These are phyloP conservation scores for Coniochaeta ligniaria DNA, from an alignment of 2,329 filamentous ascomycete genomes.

Conservation along the genomic window DNA sequence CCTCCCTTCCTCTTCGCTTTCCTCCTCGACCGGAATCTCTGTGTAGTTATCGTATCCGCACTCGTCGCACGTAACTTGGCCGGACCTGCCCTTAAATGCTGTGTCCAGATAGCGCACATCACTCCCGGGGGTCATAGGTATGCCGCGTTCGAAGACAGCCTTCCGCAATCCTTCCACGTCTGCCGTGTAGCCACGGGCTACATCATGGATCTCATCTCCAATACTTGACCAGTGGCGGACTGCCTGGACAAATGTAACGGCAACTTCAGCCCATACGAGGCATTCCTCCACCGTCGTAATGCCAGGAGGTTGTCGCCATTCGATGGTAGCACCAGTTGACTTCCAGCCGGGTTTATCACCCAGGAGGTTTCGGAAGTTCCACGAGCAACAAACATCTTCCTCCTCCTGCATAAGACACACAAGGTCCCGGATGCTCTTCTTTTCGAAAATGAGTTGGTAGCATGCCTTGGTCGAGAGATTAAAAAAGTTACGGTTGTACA, in stretches of 20 bases:
- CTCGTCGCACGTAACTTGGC: no score
- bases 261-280: not conserved
- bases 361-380: not conserved
- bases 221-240: not conserved
- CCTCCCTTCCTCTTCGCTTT: not conserved
- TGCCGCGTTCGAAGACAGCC: not conserved
- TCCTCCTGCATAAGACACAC: not conserved
- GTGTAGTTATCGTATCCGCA: no score
- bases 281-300: not conserved
- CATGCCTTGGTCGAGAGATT: not conserved
- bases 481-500: not conserved
- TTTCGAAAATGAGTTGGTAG: not conserved
- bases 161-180: not conserved
- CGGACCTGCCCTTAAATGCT: not conserved
- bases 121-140: no score
- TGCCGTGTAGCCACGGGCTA: not conserved
- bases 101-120: not conserved
- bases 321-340: not conserved
- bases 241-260: not conserved
- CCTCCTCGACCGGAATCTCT: no score
- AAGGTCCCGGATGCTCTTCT: not conserved
- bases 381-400: not conserved
- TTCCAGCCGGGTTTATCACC: not conserved
- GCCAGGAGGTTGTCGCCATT: not conserved
- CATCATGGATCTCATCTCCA: not conserved